phyloP scores from a whole-genome alignment of 257 asterid genomes.

The Henckelia pumila region DNA sequence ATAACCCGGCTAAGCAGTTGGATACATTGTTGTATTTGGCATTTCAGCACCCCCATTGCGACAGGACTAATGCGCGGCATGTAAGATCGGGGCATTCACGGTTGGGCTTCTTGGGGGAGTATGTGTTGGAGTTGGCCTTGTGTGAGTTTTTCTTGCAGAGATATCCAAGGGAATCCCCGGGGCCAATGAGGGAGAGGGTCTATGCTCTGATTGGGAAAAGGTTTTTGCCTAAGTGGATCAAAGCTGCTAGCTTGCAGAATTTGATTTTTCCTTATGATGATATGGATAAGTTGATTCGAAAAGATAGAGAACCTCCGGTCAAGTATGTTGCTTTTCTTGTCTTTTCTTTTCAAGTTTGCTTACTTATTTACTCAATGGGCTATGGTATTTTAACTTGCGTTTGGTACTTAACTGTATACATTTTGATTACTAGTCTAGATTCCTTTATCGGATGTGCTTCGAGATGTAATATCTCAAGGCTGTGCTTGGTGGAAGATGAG shows the following conservation, averaged over 20 bases:
- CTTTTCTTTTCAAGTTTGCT: constrained; percentile 2
- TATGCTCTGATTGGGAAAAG: constrained; percentile 89
- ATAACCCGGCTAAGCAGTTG: constrained; percentile 89
- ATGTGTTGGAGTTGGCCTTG: constrained; percentile 74
- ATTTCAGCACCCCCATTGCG: constrained; percentile 90
- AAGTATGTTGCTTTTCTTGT: constrained; percentile 61
- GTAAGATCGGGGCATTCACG: constrained; percentile 85
- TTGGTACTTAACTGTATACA: background rate
- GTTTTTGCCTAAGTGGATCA: constrained; percentile 79
- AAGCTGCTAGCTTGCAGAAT: constrained; percentile 88
- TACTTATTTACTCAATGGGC: background rate
- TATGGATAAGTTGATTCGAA: constrained; percentile 69
- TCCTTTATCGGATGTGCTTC: background rate
- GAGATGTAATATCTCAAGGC: background rate
- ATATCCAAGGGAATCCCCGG: constrained; percentile 94
- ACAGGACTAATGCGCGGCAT: constrained; percentile 83
- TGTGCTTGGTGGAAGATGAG: background rate
- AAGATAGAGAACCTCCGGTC: constrained; percentile 84
- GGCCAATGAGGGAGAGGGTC: constrained; percentile 98
- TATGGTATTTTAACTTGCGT: background rate
- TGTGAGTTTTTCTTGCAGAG: constrained; percentile 94
- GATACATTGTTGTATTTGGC: constrained; percentile 84
- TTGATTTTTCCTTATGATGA: constrained; percentile 85
- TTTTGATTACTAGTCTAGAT: background rate
- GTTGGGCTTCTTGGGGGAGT: constrained; percentile 77